Conservation (phyloP, 257 asterid species). For the Solanum piurae region DNA sequence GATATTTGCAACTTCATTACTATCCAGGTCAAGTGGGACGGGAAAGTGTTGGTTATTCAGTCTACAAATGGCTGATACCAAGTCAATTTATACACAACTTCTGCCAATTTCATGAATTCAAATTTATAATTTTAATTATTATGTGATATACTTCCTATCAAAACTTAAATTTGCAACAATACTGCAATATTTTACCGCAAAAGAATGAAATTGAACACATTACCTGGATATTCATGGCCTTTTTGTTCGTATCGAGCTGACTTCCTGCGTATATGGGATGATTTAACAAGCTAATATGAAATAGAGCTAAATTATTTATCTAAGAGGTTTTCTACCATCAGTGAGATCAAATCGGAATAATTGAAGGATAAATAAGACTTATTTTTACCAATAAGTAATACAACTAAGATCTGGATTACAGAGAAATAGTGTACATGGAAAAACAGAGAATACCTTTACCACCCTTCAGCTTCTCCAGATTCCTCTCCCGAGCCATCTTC, state of each 20-base stretch:
- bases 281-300: neutral
- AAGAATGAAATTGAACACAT: neutral
- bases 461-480: conserved; percentile 51
- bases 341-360: neutral
- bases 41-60: neutral
- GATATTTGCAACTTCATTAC: neutral
- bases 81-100: neutral
- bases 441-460: neutral
- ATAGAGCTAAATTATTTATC: neutral
- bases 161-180: neutral
- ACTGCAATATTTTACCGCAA: neutral
- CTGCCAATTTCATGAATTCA: neutral
- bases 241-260: conserved; percentile 85
- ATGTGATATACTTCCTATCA: neutral
- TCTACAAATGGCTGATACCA: neutral
- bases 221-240: conserved; percentile 80
- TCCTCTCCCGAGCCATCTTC: conserved; percentile 84
- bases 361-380: neutral
- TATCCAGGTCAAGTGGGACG: neutral
- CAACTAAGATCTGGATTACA: neutral
- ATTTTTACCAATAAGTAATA: neutral
- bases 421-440: neutral
- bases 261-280: conserved; percentile 43
- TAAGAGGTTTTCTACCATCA: neutral
- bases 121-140: neutral